phyloP scores from a whole-genome alignment of 495 filamentous ascomycete species.

The Daldinia childiae region DNA sequence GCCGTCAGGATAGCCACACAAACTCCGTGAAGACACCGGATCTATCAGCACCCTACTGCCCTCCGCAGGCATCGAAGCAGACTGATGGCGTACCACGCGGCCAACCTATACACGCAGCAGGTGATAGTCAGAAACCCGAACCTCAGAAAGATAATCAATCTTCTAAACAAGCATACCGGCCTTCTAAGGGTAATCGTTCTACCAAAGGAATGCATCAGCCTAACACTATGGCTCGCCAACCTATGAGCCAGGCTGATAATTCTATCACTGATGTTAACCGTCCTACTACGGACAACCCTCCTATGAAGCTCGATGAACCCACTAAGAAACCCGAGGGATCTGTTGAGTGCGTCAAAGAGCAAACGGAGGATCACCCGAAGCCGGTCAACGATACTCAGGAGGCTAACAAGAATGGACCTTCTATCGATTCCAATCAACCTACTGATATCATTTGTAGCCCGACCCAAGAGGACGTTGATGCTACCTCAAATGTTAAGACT shows the following conservation, averaged over 20 bases:
- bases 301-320: not conserved
- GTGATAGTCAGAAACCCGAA: not conserved
- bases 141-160: not conserved
- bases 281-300: not conserved
- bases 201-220: not conserved
- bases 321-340: not conserved
- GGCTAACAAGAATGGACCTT: not conserved
- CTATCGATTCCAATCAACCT: not conserved
- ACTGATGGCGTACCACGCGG: not conserved
- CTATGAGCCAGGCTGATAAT: not conserved
- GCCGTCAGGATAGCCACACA: not conserved
- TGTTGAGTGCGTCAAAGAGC: not conserved
- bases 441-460: not conserved
- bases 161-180: not conserved
- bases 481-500: not conserved
- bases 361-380: not conserved
- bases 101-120: not conserved
- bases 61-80: not conserved
- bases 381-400: not conserved
- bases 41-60: not conserved
- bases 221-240: not conserved
- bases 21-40: not conserved
- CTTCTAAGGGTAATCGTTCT: not conserved
- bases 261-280: not conserved
- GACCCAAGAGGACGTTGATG: not conserved